Evolutionary conservation across 2,329 filamentous ascomycete species (phyloP), one percentile per base, ranked within the genome.

Genomic region (Aspergillus aculeatinus): DNA sequence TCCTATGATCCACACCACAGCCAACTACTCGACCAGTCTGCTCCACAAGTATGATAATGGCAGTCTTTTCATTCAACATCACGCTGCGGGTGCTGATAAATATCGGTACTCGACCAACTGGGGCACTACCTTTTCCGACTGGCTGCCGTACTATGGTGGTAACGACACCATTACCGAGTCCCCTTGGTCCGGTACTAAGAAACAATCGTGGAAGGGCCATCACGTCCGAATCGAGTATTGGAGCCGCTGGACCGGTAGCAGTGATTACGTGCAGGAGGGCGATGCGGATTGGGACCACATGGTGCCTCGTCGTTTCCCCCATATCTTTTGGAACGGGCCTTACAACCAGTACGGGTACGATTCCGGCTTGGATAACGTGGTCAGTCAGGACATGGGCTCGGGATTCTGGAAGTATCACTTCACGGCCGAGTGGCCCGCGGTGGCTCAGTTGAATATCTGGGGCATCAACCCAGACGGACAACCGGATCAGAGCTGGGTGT

Each of bases 281-380:
- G 86, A 88, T 70, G 65, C 81, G 16, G 75, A 72, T 23, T 75
- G 75, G 50, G 73, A 76, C 29, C 70, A 72, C 48, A 65, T 68
- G 2, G 68, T 74, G 5, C 72, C 78, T 5, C 77, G 85, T 49
- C 79, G 83, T 25, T 86, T 84, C 68, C 86, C 87, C 3, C 85
- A 88, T 69, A 71, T 88, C 14, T 86, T 84, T 67, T 80, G 84
- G 47, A 83, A 87, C 54, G 86, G 86, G 2, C 77, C 80, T 0
- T 88, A 82, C 73, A 89, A 89, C 67, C 77, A 84, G 62, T 89
- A 83, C 66, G 86, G 86, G 12, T 88, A 82, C 66, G 86, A 89
- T 67, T 77, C 80, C 23, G 86, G 86, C 4, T 68, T 88, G 14
- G 69, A 76, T 1, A 85, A 86, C 57, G 60, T 73, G 4, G 81